A percentile compares a stretch with the other conserved stretches of the same genome.
phyloP scores from a whole-genome alignment of 805 yeast species.

The Lipomyces mesembrius region DNA sequence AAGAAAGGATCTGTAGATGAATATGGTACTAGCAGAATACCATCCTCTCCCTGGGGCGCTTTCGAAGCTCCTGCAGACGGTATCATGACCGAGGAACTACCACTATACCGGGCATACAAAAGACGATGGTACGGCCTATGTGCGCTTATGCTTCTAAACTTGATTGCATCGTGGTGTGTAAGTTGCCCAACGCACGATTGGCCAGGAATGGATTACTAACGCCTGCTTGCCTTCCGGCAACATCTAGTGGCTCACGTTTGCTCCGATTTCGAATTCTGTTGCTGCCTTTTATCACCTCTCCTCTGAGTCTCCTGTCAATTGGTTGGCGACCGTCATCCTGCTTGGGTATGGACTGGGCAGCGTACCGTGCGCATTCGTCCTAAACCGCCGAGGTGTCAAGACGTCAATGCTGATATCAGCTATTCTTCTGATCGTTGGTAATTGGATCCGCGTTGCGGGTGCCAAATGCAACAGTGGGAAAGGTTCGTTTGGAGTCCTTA shows the following conservation, averaged over 20 bases:
- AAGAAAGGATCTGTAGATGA: neutral
- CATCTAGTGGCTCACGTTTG: conserved; percentile 43
- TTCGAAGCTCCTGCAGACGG: neutral
- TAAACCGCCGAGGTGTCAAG: conserved; percentile 38
- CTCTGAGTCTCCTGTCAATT: conserved; percentile 43
- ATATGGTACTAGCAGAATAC: neutral
- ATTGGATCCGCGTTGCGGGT: conserved; percentile 45
- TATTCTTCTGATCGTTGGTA: conserved; percentile 40
- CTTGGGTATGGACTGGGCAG: conserved; percentile 42
- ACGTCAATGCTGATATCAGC: conserved; percentile 40
- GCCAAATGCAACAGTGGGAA: conserved; percentile 30
- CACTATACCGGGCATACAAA: conserved; percentile 40
- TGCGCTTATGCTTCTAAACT: conserved; percentile 42
- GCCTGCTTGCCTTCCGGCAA: neutral
- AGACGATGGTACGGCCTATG: conserved; percentile 46
- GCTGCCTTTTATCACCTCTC: conserved; percentile 37
- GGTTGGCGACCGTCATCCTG: conserved; percentile 45
- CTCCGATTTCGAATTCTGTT: conserved; percentile 43
- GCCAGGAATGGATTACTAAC: neutral
- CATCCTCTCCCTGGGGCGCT: neutral
- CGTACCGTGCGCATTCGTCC: conserved; percentile 41
- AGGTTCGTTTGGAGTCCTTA: conserved; percentile 41
- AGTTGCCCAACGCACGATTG: neutral
- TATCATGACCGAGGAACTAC: neutral
- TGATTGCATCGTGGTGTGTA: conserved; percentile 44